Base-by-base conservation (phyloP, 1,139 yeast genomes). In the Candida sanyaensis region DNA sequence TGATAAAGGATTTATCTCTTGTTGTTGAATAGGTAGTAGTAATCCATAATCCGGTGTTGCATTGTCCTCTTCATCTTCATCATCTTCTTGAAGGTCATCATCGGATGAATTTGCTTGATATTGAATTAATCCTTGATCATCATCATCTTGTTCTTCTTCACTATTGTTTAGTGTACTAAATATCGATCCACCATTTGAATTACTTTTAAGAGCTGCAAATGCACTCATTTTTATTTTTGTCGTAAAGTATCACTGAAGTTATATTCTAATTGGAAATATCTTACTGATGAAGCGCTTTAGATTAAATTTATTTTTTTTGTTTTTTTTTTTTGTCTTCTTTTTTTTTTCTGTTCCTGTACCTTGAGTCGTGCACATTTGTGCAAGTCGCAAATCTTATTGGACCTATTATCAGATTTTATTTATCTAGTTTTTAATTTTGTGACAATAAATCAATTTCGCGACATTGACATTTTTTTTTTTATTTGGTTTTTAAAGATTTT, bases 211-310 rank as follows among this genome's bases (percentile, higher is more conserved):
- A 1, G 83, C 83, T n/a, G 83, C 82, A 62, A 73, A 79, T 5
- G 84, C 84, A 65, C 83, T 79, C 77, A 79, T 66, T 26, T 6
- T n/a, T n/a, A n/a, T n/a, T n/a, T 12, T 12, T 6, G 2, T 17
- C 21, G 21, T 17, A 17, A 17, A 17, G 3, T 17, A 17, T 17
- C 21, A 17, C 21, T 17, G 21, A 17, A 17, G 21, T 17, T 17
- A 17, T 17, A 17, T 17, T 17, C 21, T 3, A 2, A 17, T 17
- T 17, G 21, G 21, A 28, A 10, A 28, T 28, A 28, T 28, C 30
- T 3, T 17, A 17, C 21, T 17, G 21, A 17, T 17, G 21, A 17
- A 17, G 21, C 21, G 21, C 21, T 17, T 17, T 17, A 17, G 21
- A 28, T 28, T 28, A 8, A 28, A 6, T 11, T 31, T 31, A 5